Evolutionary conservation across 495 filamentous ascomycete genomes (phyloP).

Genomic region (Copromyces sp.): DNA sequence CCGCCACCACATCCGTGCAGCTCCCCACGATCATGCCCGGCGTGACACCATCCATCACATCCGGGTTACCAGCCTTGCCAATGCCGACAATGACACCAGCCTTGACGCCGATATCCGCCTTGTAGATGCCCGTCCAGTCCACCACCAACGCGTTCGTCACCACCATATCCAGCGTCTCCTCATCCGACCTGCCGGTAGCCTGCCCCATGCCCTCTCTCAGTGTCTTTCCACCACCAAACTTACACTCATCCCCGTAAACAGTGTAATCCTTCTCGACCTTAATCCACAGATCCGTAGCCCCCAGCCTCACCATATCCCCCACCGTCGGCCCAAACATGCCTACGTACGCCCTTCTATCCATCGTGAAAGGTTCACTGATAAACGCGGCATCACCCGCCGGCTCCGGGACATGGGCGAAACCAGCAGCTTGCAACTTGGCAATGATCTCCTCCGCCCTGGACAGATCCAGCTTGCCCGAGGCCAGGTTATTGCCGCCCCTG

Average conservation of each 20-base stretch:
- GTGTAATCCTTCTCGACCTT: slow-evolving; percentile 83
- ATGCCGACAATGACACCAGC: slow-evolving; percentile 81
- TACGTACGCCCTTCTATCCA: slow-evolving; percentile 69
- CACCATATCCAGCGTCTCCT: slow-evolving; percentile 70
- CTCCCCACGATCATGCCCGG: slow-evolving; percentile 72
- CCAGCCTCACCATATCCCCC: slow-evolving; percentile 74
- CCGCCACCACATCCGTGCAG: slow-evolving; percentile 93
- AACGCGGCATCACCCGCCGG: slow-evolving; percentile 41
- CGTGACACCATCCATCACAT: slow-evolving; percentile 87
- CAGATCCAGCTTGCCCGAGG: slow-evolving; percentile 59
- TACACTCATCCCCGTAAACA: slow-evolving; percentile 85
- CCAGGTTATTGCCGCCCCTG: slow-evolving; percentile 71
- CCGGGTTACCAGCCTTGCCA: slow-evolving; percentile 93
- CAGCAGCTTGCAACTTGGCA: slow-evolving; percentile 50
- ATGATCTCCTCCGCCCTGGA: slow-evolving; percentile 54
- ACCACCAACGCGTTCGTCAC: slow-evolving; percentile 90
- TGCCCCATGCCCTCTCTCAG: slow-evolving; percentile 95
- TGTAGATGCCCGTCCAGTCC: slow-evolving; percentile 89
- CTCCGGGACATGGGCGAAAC: slow-evolving; percentile 69
- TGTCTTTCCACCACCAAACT: slow-evolving; percentile 93
- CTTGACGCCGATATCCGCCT: slow-evolving; percentile 94
- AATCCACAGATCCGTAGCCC: slow-evolving; percentile 83
- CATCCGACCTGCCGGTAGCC: slow-evolving; percentile 61
- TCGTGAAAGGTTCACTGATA: slow-evolving; percentile 48
- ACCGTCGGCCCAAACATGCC: slow-evolving; percentile 90